phyloP scores from a whole-genome alignment of 2,329 filamentous ascomycete species.

The Ophiocordyceps polyrhachis-furcata region DNA sequence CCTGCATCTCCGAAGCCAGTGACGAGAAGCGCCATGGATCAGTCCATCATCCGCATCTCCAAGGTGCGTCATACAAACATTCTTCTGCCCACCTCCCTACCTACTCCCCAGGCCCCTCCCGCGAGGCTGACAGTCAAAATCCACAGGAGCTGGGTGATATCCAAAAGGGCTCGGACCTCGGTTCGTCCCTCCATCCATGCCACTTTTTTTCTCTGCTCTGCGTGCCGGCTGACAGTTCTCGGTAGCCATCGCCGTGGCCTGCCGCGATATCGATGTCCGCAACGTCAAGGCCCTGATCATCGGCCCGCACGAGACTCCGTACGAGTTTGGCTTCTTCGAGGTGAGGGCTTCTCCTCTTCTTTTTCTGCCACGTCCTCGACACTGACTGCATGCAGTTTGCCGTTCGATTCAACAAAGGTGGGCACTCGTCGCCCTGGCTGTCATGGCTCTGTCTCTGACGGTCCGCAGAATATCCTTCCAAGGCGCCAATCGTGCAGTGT shows the following conservation, averaged over 20 bases:
- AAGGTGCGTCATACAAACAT: constrained; percentile 34
- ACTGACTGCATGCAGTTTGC: constrained; percentile 35
- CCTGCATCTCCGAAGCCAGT: constrained; percentile 1
- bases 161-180: constrained; percentile 67
- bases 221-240: not conserved
- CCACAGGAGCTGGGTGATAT: constrained; percentile 66
- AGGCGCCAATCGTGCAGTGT: constrained; percentile 41
- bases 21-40: constrained; percentile 31
- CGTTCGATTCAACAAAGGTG: constrained; percentile 60
- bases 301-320: constrained; percentile 83
- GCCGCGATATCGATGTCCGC: constrained; percentile 72
- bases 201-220: not conserved
- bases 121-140: constrained; percentile 4
- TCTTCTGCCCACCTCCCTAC: not conserved
- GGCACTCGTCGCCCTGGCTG: not conserved
- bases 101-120: constrained; percentile 5
- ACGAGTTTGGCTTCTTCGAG: constrained; percentile 96
- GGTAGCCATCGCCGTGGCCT: constrained; percentile 68
- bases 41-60: constrained; percentile 74
- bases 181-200: constrained; percentile 27
- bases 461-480: constrained; percentile 58
- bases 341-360: constrained; percentile 25
- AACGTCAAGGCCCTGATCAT: constrained; percentile 77
- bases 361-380: not conserved
- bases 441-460: constrained; percentile 2